A percentile compares a stretch with the other conserved stretches of the same genome.
Evolutionary conservation across 225 moss, liverwort and hornwort species (phyloP).

Genomic region (Marchantia paleacea): DNA sequence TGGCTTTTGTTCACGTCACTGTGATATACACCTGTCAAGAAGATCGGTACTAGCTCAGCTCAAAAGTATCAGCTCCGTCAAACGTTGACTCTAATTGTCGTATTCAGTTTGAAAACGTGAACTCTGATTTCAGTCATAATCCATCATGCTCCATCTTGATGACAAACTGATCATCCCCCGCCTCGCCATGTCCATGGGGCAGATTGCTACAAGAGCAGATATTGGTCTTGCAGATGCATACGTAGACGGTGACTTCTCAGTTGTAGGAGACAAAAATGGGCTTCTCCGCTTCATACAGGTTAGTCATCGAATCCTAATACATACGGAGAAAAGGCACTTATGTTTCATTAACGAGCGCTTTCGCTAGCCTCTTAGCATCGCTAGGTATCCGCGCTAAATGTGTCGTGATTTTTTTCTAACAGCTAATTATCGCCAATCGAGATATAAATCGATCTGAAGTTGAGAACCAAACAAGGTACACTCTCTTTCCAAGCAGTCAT

Average conservation of each 20-base stretch:
- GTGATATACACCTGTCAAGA: no score
- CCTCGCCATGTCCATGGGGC: neutral
- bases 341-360: neutral
- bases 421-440: conserved; percentile 75
- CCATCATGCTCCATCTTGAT: no score
- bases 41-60: no score
- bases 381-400: neutral
- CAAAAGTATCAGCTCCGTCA: no score
- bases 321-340: neutral
- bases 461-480: conserved; percentile 27
- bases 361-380: neutral
- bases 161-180: no score
- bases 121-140: no score
- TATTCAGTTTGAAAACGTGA: no score
- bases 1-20: no score
- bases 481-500: neutral
- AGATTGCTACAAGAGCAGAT: conserved; percentile 90
- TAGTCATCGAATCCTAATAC: neutral
- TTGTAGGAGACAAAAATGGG: conserved; percentile 59
- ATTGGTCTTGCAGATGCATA: conserved; percentile 86
- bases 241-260: conserved; percentile 74
- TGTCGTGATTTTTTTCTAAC: conserved; percentile 15
- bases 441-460: conserved; percentile 51
- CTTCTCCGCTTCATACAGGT: conserved; percentile 69
- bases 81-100: no score